Conservation (phyloP, 345 rosid species). For the Boechera divaricarpa region DNA sequence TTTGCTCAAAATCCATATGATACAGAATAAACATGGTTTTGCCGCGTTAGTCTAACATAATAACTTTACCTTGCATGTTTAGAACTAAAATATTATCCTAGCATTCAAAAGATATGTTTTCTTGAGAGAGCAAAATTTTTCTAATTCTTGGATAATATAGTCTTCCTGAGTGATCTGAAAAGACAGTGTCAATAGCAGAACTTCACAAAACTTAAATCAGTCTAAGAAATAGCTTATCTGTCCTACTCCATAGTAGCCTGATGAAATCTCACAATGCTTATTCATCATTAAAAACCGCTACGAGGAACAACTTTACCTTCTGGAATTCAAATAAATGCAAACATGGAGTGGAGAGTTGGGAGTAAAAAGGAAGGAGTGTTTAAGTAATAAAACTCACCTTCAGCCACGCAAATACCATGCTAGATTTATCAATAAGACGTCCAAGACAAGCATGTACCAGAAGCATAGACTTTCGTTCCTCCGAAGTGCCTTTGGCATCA, state of each 20-base stretch:
- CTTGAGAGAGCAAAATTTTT: constrained; percentile 4
- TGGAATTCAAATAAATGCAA: constrained; percentile 28
- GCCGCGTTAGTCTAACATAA: constrained; percentile 6
- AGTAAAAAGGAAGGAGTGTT: constrained; percentile 17
- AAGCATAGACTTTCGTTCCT: constrained; percentile 72
- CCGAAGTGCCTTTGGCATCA: constrained; percentile 63
- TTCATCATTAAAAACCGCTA: constrained; percentile 11
- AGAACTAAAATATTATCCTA: constrained; percentile 11
- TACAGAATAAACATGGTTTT: constrained; percentile 17
- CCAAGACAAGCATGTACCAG: constrained; percentile 70
- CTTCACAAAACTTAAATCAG: constrained; percentile 6
- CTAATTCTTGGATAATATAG: constrained; percentile 1
- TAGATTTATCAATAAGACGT: constrained; percentile 79
- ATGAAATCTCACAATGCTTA: constrained; percentile 23
- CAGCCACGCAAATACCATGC: constrained; percentile 70
- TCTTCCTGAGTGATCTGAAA: constrained; percentile 17
- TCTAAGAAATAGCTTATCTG: constrained; percentile 13
- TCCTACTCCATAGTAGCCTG: constrained; percentile 23
- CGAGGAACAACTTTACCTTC: constrained; percentile 15
- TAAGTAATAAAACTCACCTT: constrained; percentile 55
- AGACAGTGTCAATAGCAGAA: constrained; percentile 26
- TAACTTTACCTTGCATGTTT: constrained; percentile 5
- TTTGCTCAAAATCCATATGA: constrained; percentile 8
- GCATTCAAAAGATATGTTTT: background rate
- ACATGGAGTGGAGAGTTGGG: constrained; percentile 13